Base-by-base conservation (phyloP, 1,139 yeast species). In the Hanseniaspora uvarum region DNA sequence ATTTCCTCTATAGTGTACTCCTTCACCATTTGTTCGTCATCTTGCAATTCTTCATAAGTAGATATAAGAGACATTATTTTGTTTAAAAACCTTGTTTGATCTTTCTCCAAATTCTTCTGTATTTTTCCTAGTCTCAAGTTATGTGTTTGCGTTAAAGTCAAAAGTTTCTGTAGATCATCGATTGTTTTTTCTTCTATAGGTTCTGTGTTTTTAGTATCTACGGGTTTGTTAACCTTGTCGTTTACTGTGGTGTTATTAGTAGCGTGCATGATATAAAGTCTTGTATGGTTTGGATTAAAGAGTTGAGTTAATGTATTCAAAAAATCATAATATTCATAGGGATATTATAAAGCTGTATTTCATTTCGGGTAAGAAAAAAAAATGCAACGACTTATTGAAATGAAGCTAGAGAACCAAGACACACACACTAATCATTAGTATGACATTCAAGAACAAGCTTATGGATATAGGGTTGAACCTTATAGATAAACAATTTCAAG, bases 401-500 rank as follows among this genome's bases (percentile, higher is more conserved):
- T n/a, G n/a, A n/a, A n/a, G n/a, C n/a, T n/a, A n/a, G n/a, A n/a
- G n/a, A n/a, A n/a, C n/a, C n/a, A n/a, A 26, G 8, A 26, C 28
- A 26, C 28, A 26, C 28, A n/a, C n/a, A 28, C 4, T 6, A 5
- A 26, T 26, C 31, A 28, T n/a, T 26, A 31, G 5, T 3, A 40
- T 37, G 43, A 8, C 43, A n/a, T 38, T 36, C 14, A 33, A 28
- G n/a, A 37, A 31, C 41, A 49, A 56, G 39, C 65, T 61, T 55
- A 65, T 63, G 57, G 77, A 74, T 58, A 73, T 74, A 52, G 95
- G 94, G 2, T 86, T 88, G 60, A 92, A 92, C 65, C 76, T 92
- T 62, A 83, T 95, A 1, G 98, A 92, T 65, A 72, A 79, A 11
- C 92, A 89, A 89, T 94, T 86, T 66, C 76, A 74, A 51, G 98